Percentiles rank a stretch among this genome's conserved stretches.
These are phyloP conservation scores for Camellia japonica DNA, from an alignment of 148 eudicot genomes.

Conservation along the genomic window DNA sequence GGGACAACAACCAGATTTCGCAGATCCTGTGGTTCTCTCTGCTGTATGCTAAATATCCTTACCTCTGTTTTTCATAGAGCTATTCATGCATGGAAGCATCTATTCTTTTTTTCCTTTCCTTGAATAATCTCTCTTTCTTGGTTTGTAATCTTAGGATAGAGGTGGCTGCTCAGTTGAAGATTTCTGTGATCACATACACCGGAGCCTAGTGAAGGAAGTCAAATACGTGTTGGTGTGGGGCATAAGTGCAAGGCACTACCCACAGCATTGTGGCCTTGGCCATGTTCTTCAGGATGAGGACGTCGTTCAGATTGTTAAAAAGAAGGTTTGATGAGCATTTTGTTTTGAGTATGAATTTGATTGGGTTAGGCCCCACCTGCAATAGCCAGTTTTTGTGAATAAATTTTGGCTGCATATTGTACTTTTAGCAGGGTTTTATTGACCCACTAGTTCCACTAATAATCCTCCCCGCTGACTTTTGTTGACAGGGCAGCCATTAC, in stretches of 20 bases:
- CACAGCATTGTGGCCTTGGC: conserved; percentile 94
- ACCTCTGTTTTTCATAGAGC: not conserved
- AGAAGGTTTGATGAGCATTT: conserved; percentile 53
- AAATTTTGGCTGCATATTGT: not conserved
- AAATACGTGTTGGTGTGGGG: conserved; percentile 98
- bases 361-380: not conserved
- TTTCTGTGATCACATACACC: conserved; percentile 91
- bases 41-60: conserved; percentile 50
- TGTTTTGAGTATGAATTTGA: not conserved
- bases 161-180: conserved; percentile 95
- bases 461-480: not conserved
- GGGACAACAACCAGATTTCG: conserved; percentile 98
- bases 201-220: conserved; percentile 86
- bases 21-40: conserved; percentile 95
- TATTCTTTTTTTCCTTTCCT: not conserved
- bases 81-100: not conserved
- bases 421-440: not conserved
- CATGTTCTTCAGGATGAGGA: conserved; percentile 94
- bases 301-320: conserved; percentile 95
- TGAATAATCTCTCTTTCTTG: conserved; percentile 4
- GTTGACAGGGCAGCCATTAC: not conserved
- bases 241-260: conserved; percentile 88
- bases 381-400: not conserved
- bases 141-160: conserved; percentile 60
- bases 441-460: not conserved